phyloP scores from a whole-genome alignment of 371 early-diverging fungal genomes.

The Gilbertella persicaria region DNA sequence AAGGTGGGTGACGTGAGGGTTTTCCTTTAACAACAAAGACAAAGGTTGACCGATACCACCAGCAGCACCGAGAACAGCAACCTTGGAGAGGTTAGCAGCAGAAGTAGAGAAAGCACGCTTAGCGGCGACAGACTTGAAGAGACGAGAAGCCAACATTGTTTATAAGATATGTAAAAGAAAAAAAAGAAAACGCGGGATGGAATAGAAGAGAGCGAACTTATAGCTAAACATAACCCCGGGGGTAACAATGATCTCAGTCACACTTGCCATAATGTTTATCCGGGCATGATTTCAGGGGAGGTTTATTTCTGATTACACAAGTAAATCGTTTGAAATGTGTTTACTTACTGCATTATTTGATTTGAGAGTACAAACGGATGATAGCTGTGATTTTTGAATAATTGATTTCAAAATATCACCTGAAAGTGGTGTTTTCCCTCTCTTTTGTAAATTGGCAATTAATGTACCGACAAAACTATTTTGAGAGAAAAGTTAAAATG shows the following conservation, averaged over 20 bases:
- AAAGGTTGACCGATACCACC: constrained; percentile 95
- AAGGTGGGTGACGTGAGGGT: constrained; percentile 81
- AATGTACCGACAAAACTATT: constrained; percentile 50
- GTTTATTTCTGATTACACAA: constrained; percentile 6
- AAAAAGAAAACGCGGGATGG: constrained; percentile 22
- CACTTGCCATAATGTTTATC: constrained; percentile 8
- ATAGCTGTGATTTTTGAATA: constrained; percentile 32
- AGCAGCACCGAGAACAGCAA: constrained; percentile 89
- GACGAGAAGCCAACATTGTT: constrained; percentile 36
- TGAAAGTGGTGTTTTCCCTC: constrained; percentile 6
- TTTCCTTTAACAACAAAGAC: constrained; percentile 85
- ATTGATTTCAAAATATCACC: constrained; percentile 16
- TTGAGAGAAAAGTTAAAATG: neutral
- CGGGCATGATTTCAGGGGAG: constrained; percentile 6
- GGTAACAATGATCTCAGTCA: constrained; percentile 5
- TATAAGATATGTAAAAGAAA: constrained; percentile 21
- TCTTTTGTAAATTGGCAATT: constrained; percentile 34
- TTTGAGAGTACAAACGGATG: constrained; percentile 41
- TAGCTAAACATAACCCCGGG: constrained; percentile 10
- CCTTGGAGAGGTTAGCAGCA: constrained; percentile 68
- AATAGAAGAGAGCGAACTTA: neutral
- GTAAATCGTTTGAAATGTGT: constrained; percentile 8
- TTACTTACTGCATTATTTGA: constrained; percentile 41
- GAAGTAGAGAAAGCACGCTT: constrained; percentile 70
- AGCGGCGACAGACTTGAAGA: constrained; percentile 52